Percentiles rank a stretch among this genome's conserved stretches.
Conservation (phyloP, 2,329 filamentous ascomycete species). For the Cytospora paraplurivora region DNA sequence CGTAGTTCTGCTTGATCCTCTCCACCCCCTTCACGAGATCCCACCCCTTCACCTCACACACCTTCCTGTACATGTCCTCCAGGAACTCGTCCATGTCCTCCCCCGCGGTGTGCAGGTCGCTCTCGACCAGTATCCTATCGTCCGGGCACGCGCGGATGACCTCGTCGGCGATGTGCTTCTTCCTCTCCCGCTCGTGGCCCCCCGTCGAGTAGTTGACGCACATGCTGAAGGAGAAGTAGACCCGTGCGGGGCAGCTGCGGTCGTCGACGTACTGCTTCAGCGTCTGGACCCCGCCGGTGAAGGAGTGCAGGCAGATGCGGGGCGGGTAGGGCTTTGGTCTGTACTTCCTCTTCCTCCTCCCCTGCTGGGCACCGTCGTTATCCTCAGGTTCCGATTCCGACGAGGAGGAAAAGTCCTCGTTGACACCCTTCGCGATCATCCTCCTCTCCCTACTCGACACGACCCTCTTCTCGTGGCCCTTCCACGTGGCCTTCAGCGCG, state of each 20-base stretch:
- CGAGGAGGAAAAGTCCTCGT: conserved; percentile 47
- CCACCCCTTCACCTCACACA: conserved; percentile 83
- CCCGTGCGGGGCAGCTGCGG: conserved; percentile 68
- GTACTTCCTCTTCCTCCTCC: conserved; percentile 24
- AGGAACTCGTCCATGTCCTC: conserved; percentile 76
- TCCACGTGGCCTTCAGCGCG: conserved; percentile 66
- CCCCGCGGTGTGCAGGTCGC: conserved; percentile 84
- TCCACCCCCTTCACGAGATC: conserved; percentile 68
- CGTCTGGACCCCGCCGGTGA: conserved; percentile 74
- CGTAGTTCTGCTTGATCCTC: conserved; percentile 74
- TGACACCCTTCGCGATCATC: conserved; percentile 48
- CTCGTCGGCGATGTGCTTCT: conserved; percentile 47
- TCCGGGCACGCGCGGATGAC: conserved; percentile 76
- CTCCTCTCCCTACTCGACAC: conserved; percentile 61
- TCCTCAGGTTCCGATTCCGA: conserved; percentile 28
- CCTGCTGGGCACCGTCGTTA: conserved; percentile 10
- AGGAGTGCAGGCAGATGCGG: conserved; percentile 90
- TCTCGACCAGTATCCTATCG: conserved; percentile 81
- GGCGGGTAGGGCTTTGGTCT: conserved; percentile 72
- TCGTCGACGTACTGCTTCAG: conserved; percentile 77
- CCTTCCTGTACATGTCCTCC: conserved; percentile 72
- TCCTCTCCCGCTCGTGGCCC: conserved; percentile 46
- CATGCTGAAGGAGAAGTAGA: conserved; percentile 88
- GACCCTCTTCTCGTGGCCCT: conserved; percentile 66
- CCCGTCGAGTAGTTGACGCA: conserved; percentile 74